Conservation (phyloP, 441 rosid genomes). For the Gossypium laxum region DNA sequence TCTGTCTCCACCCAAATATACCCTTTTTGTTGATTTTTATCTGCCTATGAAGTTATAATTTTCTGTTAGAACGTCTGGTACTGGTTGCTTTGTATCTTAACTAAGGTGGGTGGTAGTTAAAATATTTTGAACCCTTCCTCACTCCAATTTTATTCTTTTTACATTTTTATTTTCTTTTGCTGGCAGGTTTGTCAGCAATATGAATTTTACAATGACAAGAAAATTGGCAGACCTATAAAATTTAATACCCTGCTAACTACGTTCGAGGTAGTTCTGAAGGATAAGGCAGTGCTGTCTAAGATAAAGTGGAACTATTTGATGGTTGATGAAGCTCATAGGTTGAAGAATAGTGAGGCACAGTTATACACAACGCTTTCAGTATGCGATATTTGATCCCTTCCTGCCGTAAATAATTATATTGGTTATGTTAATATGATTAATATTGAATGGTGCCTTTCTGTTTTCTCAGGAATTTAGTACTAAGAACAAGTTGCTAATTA, state of each 20-base stretch:
- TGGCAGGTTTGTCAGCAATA: slow-evolving; percentile 92
- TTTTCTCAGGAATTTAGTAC: slow-evolving; percentile 82
- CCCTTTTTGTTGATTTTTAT: neutral
- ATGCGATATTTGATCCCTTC: slow-evolving; percentile 17
- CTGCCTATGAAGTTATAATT: neutral
- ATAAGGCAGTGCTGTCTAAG: slow-evolving; percentile 83
- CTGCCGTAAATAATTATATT: neutral
- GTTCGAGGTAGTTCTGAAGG: slow-evolving; percentile 94
- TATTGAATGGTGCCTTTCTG: slow-evolving; percentile 14
- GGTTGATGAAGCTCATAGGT: slow-evolving; percentile 99
- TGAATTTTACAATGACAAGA: slow-evolving; percentile 81
- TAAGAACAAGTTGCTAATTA: slow-evolving; percentile 90
- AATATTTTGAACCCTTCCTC: neutral
- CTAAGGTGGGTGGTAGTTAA: neutral
- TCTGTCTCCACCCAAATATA: neutral
- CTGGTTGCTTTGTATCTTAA: neutral
- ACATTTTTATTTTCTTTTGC: slow-evolving; percentile 1
- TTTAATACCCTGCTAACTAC: slow-evolving; percentile 85
- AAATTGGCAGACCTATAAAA: slow-evolving; percentile 71
- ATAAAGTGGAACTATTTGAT: slow-evolving; percentile 92
- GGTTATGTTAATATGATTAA: slow-evolving; percentile 9
- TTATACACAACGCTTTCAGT: slow-evolving; percentile 88
- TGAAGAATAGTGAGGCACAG: slow-evolving; percentile 98
- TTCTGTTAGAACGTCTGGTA: neutral
- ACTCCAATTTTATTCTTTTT: neutral